Conservation (phyloP, 1,139 yeast genomes). For the Meyerozyma carpophila region DNA sequence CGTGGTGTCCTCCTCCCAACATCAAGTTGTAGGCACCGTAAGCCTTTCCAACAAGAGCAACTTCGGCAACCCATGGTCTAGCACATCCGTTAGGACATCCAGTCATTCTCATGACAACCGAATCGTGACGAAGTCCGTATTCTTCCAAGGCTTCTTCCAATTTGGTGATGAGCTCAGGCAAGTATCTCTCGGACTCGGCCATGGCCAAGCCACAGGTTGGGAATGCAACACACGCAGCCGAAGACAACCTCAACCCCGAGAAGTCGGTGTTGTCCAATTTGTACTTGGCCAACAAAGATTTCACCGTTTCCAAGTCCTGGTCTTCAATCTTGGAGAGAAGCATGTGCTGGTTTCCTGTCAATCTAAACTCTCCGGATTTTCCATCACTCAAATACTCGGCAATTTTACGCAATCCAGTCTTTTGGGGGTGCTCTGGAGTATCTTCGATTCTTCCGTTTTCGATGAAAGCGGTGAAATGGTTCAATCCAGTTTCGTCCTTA, state of each 20-base stretch:
- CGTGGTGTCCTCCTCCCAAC: slow-evolving; percentile 96
- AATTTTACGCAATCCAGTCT: slow-evolving; percentile 75
- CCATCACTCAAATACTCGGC: slow-evolving; percentile 56
- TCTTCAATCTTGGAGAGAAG: slow-evolving; percentile 70
- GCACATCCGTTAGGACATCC: slow-evolving; percentile 99
- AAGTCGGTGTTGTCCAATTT: slow-evolving; percentile 81
- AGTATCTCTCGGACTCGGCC: slow-evolving; percentile 97
- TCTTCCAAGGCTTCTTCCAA: slow-evolving; percentile 84
- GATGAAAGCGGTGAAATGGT: slow-evolving; percentile 90
- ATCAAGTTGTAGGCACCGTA: slow-evolving; percentile 86
- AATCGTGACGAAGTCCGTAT: slow-evolving; percentile 89
- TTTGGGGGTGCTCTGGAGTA: slow-evolving; percentile 85
- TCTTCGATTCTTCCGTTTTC: slow-evolving; percentile 97
- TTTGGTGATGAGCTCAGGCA: slow-evolving; percentile 77
- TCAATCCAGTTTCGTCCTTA: slow-evolving; percentile 78
- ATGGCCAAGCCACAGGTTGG: slow-evolving; percentile 98
- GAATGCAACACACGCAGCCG: slow-evolving; percentile 97
- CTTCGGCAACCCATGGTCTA: slow-evolving; percentile 96
- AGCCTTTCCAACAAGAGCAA: slow-evolving; percentile 94
- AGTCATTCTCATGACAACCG: slow-evolving; percentile 96
- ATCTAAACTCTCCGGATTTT: slow-evolving; percentile 77
- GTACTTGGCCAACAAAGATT: slow-evolving; percentile 61
- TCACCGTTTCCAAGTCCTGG: slow-evolving; percentile 57
- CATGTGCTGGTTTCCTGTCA: slow-evolving; percentile 95
- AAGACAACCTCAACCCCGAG: slow-evolving; percentile 80